Evolutionary conservation across 2,329 filamentous ascomycete genomes (phyloP), one percentile per base, ranked within the genome.

Genomic region (Lasiodiplodia hormozganensis): DNA sequence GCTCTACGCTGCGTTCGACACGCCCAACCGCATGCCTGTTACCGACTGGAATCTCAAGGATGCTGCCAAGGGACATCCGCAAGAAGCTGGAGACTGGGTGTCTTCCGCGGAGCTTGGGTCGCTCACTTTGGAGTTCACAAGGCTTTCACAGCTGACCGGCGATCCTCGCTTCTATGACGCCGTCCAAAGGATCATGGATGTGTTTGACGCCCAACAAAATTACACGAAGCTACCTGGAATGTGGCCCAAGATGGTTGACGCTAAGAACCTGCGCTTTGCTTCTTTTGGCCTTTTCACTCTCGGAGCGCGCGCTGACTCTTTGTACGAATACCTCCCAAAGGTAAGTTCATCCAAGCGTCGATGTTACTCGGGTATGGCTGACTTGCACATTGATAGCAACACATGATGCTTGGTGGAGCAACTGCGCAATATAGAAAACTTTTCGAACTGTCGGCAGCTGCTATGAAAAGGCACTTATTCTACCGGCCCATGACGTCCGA

Each of bases 251-350:
- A 36, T 16, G 4, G 71, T 82, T n/a, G 75, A 80, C 65, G 72
- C 76, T 4, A 28, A 34, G 21, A 51, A n/a, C 0, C 21, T 52
- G n/a, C 49, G 69, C 47, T 70, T 74, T 23, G 66, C 36, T 4
- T 31, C 34, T 2, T 62, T 49, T 31, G 40, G 21, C 8, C 2
- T 5, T 6, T 74, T 73, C 28, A 72, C 70, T 4, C 69, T 85
- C 65, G 83, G 81, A n/a, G 81, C 76, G 36, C 51, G 65, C 73
- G 80, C 82, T 4, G 83, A 85, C 70, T 84, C 83, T 11, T 79
- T 81, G 2, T 85, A 84, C 69, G 83, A 85, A 70, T 85, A 85
- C 69, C 72, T 85, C 21, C 83, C 83, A 4, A 85, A 85, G 67
- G 78, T 21, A 74, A 71, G 40, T 18, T 7, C 31, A 5, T 34